These are phyloP conservation scores for Cucurbita pepo DNA, from an alignment of 306 rosid species.

Conservation along the genomic window DNA sequence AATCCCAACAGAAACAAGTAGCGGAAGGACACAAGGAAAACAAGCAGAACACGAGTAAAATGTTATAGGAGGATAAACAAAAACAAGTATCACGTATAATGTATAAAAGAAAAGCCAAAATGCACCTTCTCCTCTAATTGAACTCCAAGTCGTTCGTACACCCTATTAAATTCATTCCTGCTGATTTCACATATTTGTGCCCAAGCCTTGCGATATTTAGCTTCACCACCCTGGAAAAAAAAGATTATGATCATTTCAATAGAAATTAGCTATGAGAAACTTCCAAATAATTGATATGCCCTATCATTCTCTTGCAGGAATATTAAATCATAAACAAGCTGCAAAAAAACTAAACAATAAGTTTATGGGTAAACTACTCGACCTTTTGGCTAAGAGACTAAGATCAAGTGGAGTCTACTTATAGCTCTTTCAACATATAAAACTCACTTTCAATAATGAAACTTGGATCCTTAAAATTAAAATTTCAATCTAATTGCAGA, in stretches of 20 bases:
- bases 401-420: background rate
- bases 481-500: background rate
- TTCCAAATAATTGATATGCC: background rate
- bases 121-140: slow-evolving; percentile 70
- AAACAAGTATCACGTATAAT: background rate
- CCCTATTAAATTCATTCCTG: slow-evolving; percentile 68
- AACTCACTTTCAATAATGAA: background rate
- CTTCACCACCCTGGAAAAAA: slow-evolving; percentile 53
- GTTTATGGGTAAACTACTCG: background rate
- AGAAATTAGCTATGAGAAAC: background rate
- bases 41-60: background rate
- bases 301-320: background rate
- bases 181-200: slow-evolving; percentile 73
- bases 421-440: background rate
- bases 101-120: background rate
- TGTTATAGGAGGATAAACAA: background rate
- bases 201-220: slow-evolving; percentile 66
- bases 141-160: slow-evolving; percentile 72
- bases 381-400: too few species aligned
- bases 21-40: background rate
- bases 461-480: too few species aligned
- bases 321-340: background rate
- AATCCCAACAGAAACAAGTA: background rate
- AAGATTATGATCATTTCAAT: background rate
- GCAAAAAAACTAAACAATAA: background rate